Evolutionary conservation across 805 yeast genomes (phyloP).

Genomic region (Debaryomyces maramus): DNA sequence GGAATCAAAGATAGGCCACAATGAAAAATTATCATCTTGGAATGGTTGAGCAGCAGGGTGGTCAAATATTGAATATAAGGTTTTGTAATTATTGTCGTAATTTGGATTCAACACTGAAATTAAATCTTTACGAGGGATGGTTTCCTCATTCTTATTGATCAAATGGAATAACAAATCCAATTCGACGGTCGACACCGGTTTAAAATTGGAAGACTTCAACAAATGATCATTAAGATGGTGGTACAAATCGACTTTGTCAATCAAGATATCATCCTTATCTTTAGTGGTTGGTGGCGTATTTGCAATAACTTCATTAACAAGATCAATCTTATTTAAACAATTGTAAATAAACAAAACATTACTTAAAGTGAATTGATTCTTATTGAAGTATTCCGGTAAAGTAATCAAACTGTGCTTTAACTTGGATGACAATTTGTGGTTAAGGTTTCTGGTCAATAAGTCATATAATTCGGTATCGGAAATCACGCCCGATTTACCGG

Average conservation of each 20-base stretch:
- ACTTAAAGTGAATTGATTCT: constrained; percentile 33
- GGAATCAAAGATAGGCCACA: constrained; percentile 62
- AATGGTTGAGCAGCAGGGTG: constrained; percentile 43
- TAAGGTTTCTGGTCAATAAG: constrained; percentile 37
- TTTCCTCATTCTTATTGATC: constrained; percentile 38
- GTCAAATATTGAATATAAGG: constrained; percentile 39
- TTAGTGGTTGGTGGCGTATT: constrained; percentile 44
- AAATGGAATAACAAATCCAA: constrained; percentile 42
- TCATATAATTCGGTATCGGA: constrained; percentile 30
- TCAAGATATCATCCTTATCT: constrained; percentile 42
- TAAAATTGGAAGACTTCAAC: constrained; percentile 43
- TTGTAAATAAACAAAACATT: constrained; percentile 42
- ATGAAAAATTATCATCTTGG: constrained; percentile 39
- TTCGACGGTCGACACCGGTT: constrained; percentile 40
- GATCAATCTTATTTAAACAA: constrained; percentile 41
- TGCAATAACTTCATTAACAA: constrained; percentile 46
- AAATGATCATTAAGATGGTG: constrained; percentile 44
- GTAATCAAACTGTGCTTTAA: constrained; percentile 34
- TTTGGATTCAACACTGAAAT: constrained; percentile 59
- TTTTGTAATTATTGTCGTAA: constrained; percentile 35
- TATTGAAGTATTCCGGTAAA: constrained; percentile 37
- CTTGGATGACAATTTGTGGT: constrained; percentile 40
- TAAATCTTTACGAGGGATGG: constrained; percentile 42
- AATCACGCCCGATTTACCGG: constrained; percentile 32
- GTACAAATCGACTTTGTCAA: constrained; percentile 42